phyloP scores from a whole-genome alignment of 495 filamentous ascomycete genomes.

The Podospora comata region DNA sequence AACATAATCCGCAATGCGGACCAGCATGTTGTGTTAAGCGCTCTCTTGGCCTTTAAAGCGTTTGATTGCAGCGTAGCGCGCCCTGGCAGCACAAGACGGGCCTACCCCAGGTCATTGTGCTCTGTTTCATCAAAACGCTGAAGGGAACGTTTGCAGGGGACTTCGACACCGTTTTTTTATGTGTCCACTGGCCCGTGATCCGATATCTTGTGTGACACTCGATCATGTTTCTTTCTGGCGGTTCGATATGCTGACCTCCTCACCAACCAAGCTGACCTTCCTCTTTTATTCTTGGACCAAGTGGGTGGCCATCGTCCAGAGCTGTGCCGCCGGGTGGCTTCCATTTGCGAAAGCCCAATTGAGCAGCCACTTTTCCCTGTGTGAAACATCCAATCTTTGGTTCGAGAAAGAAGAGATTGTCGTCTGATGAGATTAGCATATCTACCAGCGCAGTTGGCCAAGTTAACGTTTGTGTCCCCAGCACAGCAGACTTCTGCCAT shows the following conservation, averaged over 20 bases:
- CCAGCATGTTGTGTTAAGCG: constrained; percentile 1
- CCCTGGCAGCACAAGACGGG: not conserved
- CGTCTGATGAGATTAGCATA: not conserved
- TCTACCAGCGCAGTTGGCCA: too few species aligned
- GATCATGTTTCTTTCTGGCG: not conserved
- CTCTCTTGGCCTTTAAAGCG: constrained; percentile 4
- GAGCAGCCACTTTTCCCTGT: not conserved
- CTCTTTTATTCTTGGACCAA: not conserved
- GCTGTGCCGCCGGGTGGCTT: not conserved
- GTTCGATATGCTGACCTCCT: not conserved
- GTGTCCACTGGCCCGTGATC: not conserved
- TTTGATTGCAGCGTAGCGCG: constrained; percentile 19
- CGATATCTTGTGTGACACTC: not conserved
- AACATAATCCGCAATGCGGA: not conserved
- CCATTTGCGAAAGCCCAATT: not conserved
- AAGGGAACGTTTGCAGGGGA: not conserved
- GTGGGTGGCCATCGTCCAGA: not conserved
- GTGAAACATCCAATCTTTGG: not conserved
- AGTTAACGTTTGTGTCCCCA: too few species aligned
- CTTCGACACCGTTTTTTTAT: constrained; percentile 6
- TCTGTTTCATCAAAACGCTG: constrained; percentile 18
- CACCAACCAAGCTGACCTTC: not conserved
- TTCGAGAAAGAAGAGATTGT: not conserved
- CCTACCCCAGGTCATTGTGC: constrained; percentile 5
- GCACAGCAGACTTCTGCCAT: too few species aligned